Percentiles rank a stretch among this genome's conserved stretches.
Conservation (phyloP, 2,329 filamentous ascomycete genomes). For the Venturia effusa region DNA sequence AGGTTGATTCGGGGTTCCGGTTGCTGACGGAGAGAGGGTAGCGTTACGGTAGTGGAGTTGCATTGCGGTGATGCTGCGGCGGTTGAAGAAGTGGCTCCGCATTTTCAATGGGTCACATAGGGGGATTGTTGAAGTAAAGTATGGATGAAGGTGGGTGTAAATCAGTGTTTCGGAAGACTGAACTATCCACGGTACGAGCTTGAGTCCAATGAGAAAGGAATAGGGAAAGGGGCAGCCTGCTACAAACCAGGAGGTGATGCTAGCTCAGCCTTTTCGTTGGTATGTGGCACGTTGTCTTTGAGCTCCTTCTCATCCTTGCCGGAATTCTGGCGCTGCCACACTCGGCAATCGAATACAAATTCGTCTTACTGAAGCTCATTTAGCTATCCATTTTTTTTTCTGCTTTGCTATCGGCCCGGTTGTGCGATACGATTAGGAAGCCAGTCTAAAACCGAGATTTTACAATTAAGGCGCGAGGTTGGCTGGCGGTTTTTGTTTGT, state of each 20-base stretch:
- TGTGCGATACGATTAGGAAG: neutral
- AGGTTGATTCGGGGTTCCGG: neutral
- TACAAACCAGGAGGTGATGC: neutral
- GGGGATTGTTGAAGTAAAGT: neutral
- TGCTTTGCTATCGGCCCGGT: neutral
- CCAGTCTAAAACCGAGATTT: neutral
- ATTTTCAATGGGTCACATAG: neutral
- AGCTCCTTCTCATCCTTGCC: neutral
- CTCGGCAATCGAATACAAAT: neutral
- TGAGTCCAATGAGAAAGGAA: neutral
- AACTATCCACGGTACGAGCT: neutral
- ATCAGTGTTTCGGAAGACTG: neutral
- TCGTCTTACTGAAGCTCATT: neutral
- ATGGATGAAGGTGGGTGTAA: neutral
- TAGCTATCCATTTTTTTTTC: neutral
- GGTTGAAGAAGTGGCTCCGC: neutral
- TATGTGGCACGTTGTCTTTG: neutral
- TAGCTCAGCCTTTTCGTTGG: neutral
- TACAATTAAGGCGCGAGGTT: neutral
- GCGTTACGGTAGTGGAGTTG: neutral
- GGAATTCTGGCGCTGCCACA: neutral
- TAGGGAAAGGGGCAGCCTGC: no score
- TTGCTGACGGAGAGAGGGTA: neutral
- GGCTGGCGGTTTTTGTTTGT: neutral
- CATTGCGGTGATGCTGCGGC: neutral